A percentile compares a stretch with the other conserved stretches of the same genome.
These are phyloP conservation scores for Phlegmacium glaucopus DNA, from an alignment of 768 basidiomycete genomes.

Conservation along the genomic window DNA sequence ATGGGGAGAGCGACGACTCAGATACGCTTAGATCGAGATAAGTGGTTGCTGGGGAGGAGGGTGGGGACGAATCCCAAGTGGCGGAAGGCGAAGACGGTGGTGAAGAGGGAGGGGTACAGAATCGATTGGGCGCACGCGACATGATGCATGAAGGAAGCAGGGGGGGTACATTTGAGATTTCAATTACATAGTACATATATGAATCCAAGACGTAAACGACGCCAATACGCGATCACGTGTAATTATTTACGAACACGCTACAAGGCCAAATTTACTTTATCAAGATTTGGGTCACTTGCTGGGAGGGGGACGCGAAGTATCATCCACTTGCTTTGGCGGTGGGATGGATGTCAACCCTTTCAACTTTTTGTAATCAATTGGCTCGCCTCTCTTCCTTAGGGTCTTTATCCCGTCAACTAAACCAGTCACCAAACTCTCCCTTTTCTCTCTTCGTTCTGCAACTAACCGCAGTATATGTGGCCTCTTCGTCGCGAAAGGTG, in stretches of 20 bases:
- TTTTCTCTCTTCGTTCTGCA: conserved; percentile 37
- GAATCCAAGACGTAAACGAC: too few species aligned
- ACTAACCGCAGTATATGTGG: conserved; percentile 43
- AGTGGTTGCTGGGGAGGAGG: conserved; percentile 4
- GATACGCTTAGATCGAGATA: neutral
- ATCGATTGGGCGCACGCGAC: neutral
- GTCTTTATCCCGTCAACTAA: conserved; percentile 33
- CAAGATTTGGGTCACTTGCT: too few species aligned
- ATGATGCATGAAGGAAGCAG: neutral
- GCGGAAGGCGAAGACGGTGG: neutral
- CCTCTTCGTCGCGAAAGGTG: conserved; percentile 39
- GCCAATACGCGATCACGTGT: conserved; percentile 7
- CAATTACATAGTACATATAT: too few species aligned
- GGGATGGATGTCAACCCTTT: neutral
- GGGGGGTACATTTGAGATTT: too few species aligned
- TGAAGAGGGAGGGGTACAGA: conserved; percentile 3
- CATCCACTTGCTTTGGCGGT: neutral
- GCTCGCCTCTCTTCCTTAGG: conserved; percentile 30
- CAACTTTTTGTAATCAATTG: conserved; percentile 17
- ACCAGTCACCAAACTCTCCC: conserved; percentile 35
- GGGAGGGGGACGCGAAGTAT: too few species aligned
- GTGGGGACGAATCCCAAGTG: conserved; percentile 1
- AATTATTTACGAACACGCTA: too few species aligned
- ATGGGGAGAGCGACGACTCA: neutral
- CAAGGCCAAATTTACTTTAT: too few species aligned